Conservation (phyloP, 1,284 basidiomycete genomes). For the Xerocomus subilludens region DNA sequence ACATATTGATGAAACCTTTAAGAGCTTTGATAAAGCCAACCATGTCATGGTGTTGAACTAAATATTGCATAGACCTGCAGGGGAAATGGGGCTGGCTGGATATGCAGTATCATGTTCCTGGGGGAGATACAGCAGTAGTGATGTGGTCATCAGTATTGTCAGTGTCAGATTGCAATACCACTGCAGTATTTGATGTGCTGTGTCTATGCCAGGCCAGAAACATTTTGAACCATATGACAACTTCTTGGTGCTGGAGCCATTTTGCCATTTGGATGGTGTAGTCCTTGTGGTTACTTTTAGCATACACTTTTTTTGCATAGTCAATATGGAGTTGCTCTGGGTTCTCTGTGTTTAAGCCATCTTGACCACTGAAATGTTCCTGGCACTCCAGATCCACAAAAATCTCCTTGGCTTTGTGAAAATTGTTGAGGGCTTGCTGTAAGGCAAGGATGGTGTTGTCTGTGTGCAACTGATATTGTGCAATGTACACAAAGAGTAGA, state of each 20-base stretch:
- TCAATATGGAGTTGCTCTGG: not conserved
- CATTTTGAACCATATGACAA: not conserved
- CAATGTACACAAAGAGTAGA: not conserved
- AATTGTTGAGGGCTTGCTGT: not conserved
- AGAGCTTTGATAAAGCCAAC: not conserved
- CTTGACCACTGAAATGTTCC: not conserved
- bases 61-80: not conserved
- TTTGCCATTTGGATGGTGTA: conserved; percentile 3
- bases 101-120: not conserved
- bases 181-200: too few species aligned
- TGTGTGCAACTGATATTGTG: not conserved
- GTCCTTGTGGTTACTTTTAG: conserved; percentile 19
- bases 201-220: not conserved
- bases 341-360: not conserved
- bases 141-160: not conserved
- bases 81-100: not conserved
- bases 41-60: not conserved
- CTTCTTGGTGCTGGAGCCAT: conserved; percentile 15
- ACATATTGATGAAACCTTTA: not conserved
- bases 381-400: not conserved
- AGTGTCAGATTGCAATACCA: too few species aligned
- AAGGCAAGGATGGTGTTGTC: not conserved
- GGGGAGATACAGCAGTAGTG: too few species aligned
- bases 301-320: not conserved
- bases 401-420: not conserved